Evolutionary conservation across 257 asterid species (phyloP).

Genomic region (Euphrasia confusa): DNA sequence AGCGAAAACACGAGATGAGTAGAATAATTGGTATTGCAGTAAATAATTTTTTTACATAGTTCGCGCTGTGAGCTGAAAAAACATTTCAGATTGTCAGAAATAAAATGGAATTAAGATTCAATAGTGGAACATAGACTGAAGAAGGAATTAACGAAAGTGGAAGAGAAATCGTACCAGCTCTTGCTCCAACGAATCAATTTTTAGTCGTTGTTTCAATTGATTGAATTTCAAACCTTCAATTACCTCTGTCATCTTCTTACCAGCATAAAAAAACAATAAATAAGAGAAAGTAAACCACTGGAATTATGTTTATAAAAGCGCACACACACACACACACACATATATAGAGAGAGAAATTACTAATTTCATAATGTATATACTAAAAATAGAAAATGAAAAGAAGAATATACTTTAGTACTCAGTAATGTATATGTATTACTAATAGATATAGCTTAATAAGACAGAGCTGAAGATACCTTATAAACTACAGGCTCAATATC

Average conservation of each 20-base stretch:
- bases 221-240: conserved; percentile 39
- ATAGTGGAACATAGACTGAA: conserved; percentile 5
- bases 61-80: neutral
- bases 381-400: neutral
- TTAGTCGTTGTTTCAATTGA: conserved; percentile 36
- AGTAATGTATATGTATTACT: neutral
- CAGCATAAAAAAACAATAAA: conserved; percentile 12
- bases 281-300: neutral
- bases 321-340: too few relatives aligned
- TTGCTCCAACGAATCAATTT: conserved; percentile 45
- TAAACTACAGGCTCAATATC: neutral
- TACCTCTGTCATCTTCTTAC: conserved; percentile 43
- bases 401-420: too few relatives aligned
- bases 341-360: too few relatives aligned
- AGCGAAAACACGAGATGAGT: conserved; percentile 19
- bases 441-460: neutral
- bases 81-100: neutral
- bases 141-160: conserved; percentile 2
- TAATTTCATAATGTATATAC: too few relatives aligned
- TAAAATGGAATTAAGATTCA: too few relatives aligned
- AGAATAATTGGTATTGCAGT: conserved; percentile 8
- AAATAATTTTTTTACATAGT: too few relatives aligned
- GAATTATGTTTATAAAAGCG: too few relatives aligned
- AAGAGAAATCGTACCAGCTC: conserved; percentile 42
- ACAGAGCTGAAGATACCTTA: neutral